A percentile compares a stretch with the other conserved stretches of the same genome.
Conservation (phyloP, 768 basidiomycete genomes). For the Panaeolus papilionaceus region DNA sequence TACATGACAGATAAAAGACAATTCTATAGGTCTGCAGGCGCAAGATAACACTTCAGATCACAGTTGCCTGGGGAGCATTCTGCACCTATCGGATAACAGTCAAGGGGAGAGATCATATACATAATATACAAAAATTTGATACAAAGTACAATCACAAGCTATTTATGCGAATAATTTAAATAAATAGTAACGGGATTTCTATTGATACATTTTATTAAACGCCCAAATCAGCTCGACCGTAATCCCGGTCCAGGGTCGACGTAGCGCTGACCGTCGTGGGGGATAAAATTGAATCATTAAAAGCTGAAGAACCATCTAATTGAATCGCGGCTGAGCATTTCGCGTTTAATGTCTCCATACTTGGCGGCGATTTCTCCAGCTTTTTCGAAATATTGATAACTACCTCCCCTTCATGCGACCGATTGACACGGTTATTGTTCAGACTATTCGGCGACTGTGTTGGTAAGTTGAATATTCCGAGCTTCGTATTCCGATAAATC, state of each 20-base stretch:
- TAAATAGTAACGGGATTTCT: too few relatives aligned
- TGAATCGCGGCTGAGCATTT: not conserved
- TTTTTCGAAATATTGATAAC: not conserved
- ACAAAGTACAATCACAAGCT: too few relatives aligned
- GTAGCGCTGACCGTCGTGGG: not conserved
- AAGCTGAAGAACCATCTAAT: not conserved
- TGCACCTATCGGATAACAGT: too few relatives aligned
- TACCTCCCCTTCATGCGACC: not conserved
- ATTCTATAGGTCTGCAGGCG: too few relatives aligned
- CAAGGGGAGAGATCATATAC: too few relatives aligned
- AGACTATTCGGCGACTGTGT: not conserved
- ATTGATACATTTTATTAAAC: not conserved
- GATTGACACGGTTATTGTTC: not conserved
- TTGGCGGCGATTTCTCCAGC: not conserved
- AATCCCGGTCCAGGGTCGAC: not conserved
- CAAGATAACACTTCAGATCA: too few relatives aligned
- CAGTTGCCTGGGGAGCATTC: too few relatives aligned
- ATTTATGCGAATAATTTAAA: too few relatives aligned
- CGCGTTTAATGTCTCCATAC: not conserved
- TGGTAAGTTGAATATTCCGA: constrained; percentile 15
- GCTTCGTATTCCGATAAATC: constrained; percentile 21
- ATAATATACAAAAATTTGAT: too few relatives aligned
- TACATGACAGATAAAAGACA: too few relatives aligned
- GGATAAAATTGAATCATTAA: not conserved
- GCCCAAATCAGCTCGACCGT: not conserved